Base-by-base conservation (phyloP, 371 early-diverging fungal genomes). In the Coemansia sp. region DNA sequence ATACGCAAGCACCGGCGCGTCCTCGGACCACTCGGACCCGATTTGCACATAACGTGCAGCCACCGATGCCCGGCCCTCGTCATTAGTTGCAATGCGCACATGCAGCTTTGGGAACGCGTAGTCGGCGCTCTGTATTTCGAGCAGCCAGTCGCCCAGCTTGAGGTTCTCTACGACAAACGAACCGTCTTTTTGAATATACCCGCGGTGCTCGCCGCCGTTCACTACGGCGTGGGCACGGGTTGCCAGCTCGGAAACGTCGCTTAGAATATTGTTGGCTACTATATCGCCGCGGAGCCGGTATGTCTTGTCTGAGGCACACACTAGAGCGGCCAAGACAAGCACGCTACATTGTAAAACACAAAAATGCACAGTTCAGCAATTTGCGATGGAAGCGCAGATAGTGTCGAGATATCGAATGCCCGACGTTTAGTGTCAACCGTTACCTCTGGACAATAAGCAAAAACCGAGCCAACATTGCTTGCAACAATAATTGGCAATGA, bases 41-140 rank as follows among this genome's bases (percentile, higher is more conserved):
- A 78, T 58, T 26, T 70, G 67, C 24, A 82, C 80, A 39, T 81
- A 69, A 52, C 78, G 79, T 6, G 85, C 82, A 8, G 69, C 63
- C 13, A 85, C 73, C 5, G 79, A 55, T n/a, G 74, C 71, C 29
- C 76, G 73, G 17, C 71, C 64, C 11, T 80, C 67, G 8, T 57
- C 66, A 2, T 79, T 61, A 13, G 78, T 52, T 56, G 70, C 65
- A 32, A 82, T 81, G 26, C 54, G 65, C 48, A 82, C 58, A 48
- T 72, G 82, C 26, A 84, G 60, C 74, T 82, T 83, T 32, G 83
- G 79, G 62, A 84, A 86, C 12, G 65, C 65, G 57, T 77, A 86
- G 28, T 77, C 75, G 8, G 71, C 61, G 60, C 75, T 69, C 26
- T 71, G 26, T 11, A 86, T 72, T 41, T 83, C 82, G 15, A 86